phyloP scores from a whole-genome alignment of 1,284 basidiomycete genomes.

The Mycena citricolor region DNA sequence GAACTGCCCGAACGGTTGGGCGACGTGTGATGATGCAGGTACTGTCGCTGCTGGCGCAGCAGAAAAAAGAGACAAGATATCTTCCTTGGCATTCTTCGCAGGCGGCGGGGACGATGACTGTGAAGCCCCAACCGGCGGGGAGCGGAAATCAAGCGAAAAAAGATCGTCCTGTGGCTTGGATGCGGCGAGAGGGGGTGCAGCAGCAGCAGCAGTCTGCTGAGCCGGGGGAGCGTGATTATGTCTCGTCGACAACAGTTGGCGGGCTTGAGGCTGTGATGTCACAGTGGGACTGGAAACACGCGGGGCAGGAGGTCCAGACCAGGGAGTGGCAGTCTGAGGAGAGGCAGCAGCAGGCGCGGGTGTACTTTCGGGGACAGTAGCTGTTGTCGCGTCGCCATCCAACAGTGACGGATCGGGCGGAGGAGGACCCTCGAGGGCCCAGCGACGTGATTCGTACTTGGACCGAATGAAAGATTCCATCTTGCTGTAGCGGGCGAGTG shows the following conservation, averaged over 20 bases:
- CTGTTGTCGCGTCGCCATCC: constrained; percentile 46
- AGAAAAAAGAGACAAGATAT: constrained; percentile 87
- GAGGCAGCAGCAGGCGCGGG: constrained; percentile 30
- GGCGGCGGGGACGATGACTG: constrained; percentile 37
- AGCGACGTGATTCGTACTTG: constrained; percentile 92
- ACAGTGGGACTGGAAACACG: constrained; percentile 32
- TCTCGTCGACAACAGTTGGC: constrained; percentile 55
- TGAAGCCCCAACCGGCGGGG: constrained; percentile 44
- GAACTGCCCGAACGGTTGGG: constrained; percentile 37
- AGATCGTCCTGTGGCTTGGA: constrained; percentile 56
- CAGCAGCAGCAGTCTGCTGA: constrained; percentile 27
- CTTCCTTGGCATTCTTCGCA: constrained; percentile 77
- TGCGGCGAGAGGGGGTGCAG: constrained; percentile 27
- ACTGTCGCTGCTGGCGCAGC: constrained; percentile 36
- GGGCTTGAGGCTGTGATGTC: constrained; percentile 51
- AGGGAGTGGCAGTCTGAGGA: constrained; percentile 32
- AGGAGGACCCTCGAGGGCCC: constrained; percentile 88
- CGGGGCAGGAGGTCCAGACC: constrained; percentile 14
- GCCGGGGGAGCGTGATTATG: constrained; percentile 28
- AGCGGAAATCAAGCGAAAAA: constrained; percentile 85
- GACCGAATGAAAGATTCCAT: constrained; percentile 98
- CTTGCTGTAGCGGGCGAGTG: constrained; percentile 59
- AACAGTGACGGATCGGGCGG: constrained; percentile 83
- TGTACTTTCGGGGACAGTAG: constrained; percentile 32
- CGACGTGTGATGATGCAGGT: constrained; percentile 23